Base-by-base conservation (phyloP, 1,284 basidiomycete genomes). In the Pseudozyma sp. region DNA sequence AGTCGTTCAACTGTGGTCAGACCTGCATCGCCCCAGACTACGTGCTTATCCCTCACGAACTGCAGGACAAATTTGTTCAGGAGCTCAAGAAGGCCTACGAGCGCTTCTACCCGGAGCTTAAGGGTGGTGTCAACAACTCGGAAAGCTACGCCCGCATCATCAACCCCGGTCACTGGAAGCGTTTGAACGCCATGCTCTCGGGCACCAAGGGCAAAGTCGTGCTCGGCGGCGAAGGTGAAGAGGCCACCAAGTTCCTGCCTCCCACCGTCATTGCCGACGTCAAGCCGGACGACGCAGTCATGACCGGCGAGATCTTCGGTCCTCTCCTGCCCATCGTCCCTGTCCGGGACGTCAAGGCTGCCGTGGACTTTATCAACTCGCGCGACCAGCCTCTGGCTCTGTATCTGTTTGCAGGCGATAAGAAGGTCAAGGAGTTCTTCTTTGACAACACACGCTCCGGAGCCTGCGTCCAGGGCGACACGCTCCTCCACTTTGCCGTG, bases 321-420 rank as follows among this genome's bases (percentile, higher is more conserved):
- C 91, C 91, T 0, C 82, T 92, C 7, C 86, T 96, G 19, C 91
- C 93, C 7, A 88, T 97, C 54, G 86, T 96, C 0, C 89, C 92
- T 0, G 90, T 94, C 17, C 88, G 88, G 55, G 57, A 74, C 42
- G 56, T 81, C 40, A 57, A 78, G 47, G 66, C 75, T 13, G 83
- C 80, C 2, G 73, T 85, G 33, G 65, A 78, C 37, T 84, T 84
- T 45, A 80, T 85, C 72, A 84, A 85, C 67, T 69, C 69, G 17
- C 78, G 90, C 47, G 91, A 92, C 58, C 89, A 92, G 71, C 92
- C 93, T 3, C 87, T 94, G 7, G 88, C 90, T 0, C 84, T 94
- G 11, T 93, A 94, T 77, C 88, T 92, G 35, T 94, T 94, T 85
- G 87, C 91, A 1, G 84, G 88, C 55, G 88, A 90, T 77, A 76